These are phyloP conservation scores for Yamadazyma paraphyllophila DNA, from an alignment of 805 yeast genomes.

Conservation along the genomic window DNA sequence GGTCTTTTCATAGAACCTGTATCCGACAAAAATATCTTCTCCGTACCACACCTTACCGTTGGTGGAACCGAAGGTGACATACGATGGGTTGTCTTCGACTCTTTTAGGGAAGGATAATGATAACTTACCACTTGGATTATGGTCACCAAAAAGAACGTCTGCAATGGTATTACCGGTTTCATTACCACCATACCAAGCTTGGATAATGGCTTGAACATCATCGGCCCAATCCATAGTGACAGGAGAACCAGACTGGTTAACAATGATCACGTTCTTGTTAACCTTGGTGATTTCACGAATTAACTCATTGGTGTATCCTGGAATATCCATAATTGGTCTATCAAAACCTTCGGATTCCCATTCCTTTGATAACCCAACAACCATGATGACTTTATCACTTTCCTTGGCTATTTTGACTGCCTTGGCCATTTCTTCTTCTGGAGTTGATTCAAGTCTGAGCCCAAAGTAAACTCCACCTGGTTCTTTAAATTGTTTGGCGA, in stretches of 20 bases:
- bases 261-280: constrained; percentile 29
- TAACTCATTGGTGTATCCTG: constrained; percentile 26
- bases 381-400: constrained; percentile 29
- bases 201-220: constrained; percentile 15
- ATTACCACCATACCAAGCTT: constrained; percentile 21
- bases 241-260: constrained; percentile 35
- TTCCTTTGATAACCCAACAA: constrained; percentile 28
- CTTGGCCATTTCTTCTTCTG: constrained; percentile 22
- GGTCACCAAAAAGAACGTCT: constrained; percentile 58
- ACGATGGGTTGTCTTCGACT: constrained; percentile 29
- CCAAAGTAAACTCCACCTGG: constrained; percentile 27
- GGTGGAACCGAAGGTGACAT: constrained; percentile 27
- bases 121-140: constrained; percentile 57
- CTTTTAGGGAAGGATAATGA: constrained; percentile 21
- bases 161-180: constrained; percentile 54
- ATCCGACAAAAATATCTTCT: constrained; percentile 65
- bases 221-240: constrained; percentile 30
- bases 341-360: constrained; percentile 37
- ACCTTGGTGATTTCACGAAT: constrained; percentile 25
- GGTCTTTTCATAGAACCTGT: constrained; percentile 56
- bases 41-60: constrained; percentile 42
- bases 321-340: constrained; percentile 29
- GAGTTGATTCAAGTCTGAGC: constrained; percentile 20
- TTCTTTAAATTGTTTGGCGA: constrained; percentile 19
- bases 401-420: constrained; percentile 27